Base-by-base conservation (phyloP, 345 rosid genomes). In the Noccaea caerulescens region DNA sequence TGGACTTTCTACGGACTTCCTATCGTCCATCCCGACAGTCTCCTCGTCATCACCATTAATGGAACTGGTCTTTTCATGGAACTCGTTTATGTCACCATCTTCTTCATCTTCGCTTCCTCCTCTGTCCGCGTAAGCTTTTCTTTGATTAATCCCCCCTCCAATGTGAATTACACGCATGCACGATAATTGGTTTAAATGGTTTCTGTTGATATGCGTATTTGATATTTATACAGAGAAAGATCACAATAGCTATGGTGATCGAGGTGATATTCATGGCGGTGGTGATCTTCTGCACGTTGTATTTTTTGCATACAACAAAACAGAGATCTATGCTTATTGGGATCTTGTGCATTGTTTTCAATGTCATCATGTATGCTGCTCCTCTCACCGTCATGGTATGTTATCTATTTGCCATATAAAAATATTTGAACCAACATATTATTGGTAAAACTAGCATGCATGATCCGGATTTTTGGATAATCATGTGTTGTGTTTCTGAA, bases 1-100 rank as follows among this genome's bases (percentile, higher is more conserved):
- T 91, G 96, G 97, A 30, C 76, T 4, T 82, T 89, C 63, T 89
- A 89, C 16, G 96, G 96, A 3, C 55, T 87, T 51, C 97, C 93
- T 2, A 30, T 86, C 10, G 88, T 91, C 39, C 84, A 81, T 14
- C 87, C 87, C 0, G 87, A 87, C 55, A 87, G 84, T 79, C 25
- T 79, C 41, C 80, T 87, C 49, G 80, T 89, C 33, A 10, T 81
- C 16, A 91, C 97, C 39, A 87, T 85, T 72, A 91, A 89, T 63
- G 74, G 78, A 10, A 20, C 77, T 20, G 97, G 96, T n/a, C 73
- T 86, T 14, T n/a, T 50, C 58, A 77, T 91, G 23, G 93, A 92
- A 79, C 51, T 76, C 37, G 3, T 51, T 68, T 92, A 83, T 8
- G 71, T 89, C 4, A 4, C 72, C 67, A 78, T 87, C 73, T 91